Evolutionary conservation across 129 eudicot genomes (phyloP), one percentile per base, ranked within the genome.

Genomic region (Lactuca sativa): DNA sequence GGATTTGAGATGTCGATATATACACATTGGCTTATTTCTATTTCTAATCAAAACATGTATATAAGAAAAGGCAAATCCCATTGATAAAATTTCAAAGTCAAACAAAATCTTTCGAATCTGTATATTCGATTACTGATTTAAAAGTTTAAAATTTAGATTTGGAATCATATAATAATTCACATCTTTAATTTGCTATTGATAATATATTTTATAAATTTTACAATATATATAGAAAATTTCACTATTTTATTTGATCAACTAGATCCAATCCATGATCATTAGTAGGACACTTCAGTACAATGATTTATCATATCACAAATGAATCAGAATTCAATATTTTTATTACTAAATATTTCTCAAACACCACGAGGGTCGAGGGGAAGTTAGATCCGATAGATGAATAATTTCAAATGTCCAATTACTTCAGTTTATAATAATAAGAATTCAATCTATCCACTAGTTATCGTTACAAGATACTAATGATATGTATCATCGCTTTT

Each of bases 71-170:
- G 5, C 43, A 38, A 38, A 38, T 38, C 54, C 54, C 54, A 48
- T 9, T 48, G 54, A 14, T 14, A 48, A 48, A 11, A 37, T 54
- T 40, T 69, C 7, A 55, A 69, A 56, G 64, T 56, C 74, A 69
- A 56, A 69, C 65, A 69, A 69, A 69, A 57, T 13, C 57, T 69
- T 56, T 56, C 52, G 74, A 56, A 69, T 69, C 65, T 69, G 38
- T 58, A 5, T 56, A 25, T 56, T 41, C 12, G 41, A 38, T 6
- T 38, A 38, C 43, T 6, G 43, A 38, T 5, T 4, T 7, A 38
- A 38, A 38, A 38, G 1, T 48, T 48, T 10, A 48, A 48, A 48
- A 8, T 48, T 8, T 14, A 48, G 15, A 48, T 48, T 48, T 48
- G 54, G 54, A 12, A 12, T 48, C n/a, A 48, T 48, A 48, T 48